These are phyloP conservation scores for Picochlorum sp. DNA, from an alignment of 139 green algal genomes.

Conservation along the genomic window DNA sequence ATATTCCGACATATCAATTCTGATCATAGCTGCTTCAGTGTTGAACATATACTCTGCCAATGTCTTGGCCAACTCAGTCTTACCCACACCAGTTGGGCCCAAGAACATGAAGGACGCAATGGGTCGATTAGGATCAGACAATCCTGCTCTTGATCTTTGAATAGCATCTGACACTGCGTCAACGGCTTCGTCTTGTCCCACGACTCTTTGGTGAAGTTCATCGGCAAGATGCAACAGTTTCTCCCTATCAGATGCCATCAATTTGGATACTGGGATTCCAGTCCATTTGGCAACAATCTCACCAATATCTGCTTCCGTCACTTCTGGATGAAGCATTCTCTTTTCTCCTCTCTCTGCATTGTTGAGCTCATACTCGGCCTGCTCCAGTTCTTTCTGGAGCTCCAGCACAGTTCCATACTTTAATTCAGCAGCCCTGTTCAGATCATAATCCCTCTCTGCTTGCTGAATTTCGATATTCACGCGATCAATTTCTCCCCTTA, in stretches of 20 bases:
- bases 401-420: constrained; percentile 94
- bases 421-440: constrained; percentile 90
- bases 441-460: constrained; percentile 92
- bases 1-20: constrained; percentile 98
- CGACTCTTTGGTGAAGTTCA: constrained; percentile 83
- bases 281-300: constrained; percentile 93
- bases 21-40: constrained; percentile 56
- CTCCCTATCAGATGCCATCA: constrained; percentile 73
- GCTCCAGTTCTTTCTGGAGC: constrained; percentile 78
- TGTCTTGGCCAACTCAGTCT: constrained; percentile 96
- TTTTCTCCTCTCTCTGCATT: constrained; percentile 12
- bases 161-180: constrained; percentile 82
- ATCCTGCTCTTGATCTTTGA: constrained; percentile 81
- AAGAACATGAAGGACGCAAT: constrained; percentile 99
- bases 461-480: constrained; percentile 73
- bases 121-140: constrained; percentile 86
- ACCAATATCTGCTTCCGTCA: constrained; percentile 89
- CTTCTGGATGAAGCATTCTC: constrained; percentile 89
- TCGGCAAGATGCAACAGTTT: constrained; percentile 90
- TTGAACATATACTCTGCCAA: constrained; percentile 66
- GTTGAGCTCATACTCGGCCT: constrained; percentile 53
- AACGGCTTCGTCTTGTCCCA: constrained; percentile 85
- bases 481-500: constrained; percentile 92
- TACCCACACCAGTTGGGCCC: constrained; percentile 94
- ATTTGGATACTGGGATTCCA: constrained; percentile 77